These are phyloP conservation scores for Leccinum longicurvipes DNA, from an alignment of 768 basidiomycete species.

Conservation along the genomic window DNA sequence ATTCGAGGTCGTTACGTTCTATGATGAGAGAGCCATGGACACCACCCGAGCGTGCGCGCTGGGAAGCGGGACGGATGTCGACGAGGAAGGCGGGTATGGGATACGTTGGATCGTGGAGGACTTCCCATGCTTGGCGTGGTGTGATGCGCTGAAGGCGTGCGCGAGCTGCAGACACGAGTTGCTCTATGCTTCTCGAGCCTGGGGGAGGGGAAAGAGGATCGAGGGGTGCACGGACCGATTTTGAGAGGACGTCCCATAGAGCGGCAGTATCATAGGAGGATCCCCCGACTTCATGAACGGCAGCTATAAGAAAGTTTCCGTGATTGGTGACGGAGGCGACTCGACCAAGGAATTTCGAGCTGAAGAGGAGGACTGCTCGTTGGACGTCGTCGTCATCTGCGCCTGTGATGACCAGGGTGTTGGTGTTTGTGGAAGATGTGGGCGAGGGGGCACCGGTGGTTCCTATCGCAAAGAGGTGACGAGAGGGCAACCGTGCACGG, in stretches of 20 bases:
- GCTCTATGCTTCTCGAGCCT: slow-evolving; percentile 56
- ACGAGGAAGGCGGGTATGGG: slow-evolving; percentile 69
- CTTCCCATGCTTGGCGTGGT: slow-evolving; percentile 55
- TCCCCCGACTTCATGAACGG: slow-evolving; percentile 51
- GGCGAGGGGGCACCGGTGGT: slow-evolving; percentile 40
- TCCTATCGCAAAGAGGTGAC: slow-evolving; percentile 55
- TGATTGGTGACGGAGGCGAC: slow-evolving; percentile 39
- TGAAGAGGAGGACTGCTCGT: slow-evolving; percentile 60
- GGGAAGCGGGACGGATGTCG: slow-evolving; percentile 67
- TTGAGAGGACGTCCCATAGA: slow-evolving; percentile 67
- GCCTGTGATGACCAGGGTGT: slow-evolving; percentile 56
- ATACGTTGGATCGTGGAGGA: slow-evolving; percentile 50
- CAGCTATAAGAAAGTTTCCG: slow-evolving; percentile 38
- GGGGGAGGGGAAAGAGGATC: slow-evolving; percentile 63
- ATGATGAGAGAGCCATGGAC: slow-evolving; percentile 70
- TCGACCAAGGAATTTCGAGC: slow-evolving; percentile 68
- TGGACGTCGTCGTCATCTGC: slow-evolving; percentile 57
- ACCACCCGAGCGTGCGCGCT: slow-evolving; percentile 54
- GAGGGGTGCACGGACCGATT: slow-evolving; percentile 54
- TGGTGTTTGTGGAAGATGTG: slow-evolving; percentile 28
- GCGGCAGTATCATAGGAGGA: slow-evolving; percentile 62
- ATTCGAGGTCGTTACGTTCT: slow-evolving; percentile 76
- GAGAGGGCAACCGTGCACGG: slow-evolving; percentile 37
- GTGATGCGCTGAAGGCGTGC: slow-evolving; percentile 63
- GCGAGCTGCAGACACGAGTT: slow-evolving; percentile 56